Base-by-base conservation (phyloP, 1,139 yeast species). In the Taphrina betulina region DNA sequence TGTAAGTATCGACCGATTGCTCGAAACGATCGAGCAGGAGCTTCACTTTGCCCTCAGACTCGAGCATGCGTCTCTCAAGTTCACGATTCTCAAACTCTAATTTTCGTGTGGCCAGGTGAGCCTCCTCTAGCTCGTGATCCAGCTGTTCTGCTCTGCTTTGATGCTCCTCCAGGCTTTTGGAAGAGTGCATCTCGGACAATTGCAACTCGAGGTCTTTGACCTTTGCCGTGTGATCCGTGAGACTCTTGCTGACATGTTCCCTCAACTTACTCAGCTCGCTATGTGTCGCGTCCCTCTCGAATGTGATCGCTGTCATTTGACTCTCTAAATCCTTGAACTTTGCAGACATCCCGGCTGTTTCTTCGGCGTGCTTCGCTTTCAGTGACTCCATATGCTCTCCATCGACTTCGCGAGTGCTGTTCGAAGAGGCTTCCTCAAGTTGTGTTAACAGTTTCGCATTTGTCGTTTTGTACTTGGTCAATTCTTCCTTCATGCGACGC, bases 401-500 rank as follows among this genome's bases (percentile, higher is more conserved):
- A 31, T 29, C 19, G n/a, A 34, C 33, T 5, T n/a, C 43, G 5
- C 5, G 23, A 12, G 28, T 20, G 12, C 16, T 14, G 7, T 12
- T 17, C 10, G 16, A 12, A 10, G 16, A 20, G 7, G 33, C 29
- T 37, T 44, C 45, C 17, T 43, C 58, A 12, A 58, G 23, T 37
- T 60, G 59, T 5, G 45, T 37, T 34, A 42, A 50, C 20, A 60
- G 40, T 19, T 43, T 37, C 10, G 50, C 41, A 37, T 60, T 60
- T 14, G 51, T 53, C 12, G 41, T 37, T 29, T 60, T 60, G 37
- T 48, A 57, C 38, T 42, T 42, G 33, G 42, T 42, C 16, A 59
- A 44, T 29, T 60, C 62, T 22, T 60, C 63, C 43, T 60, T 60
- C 63, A 61, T 60, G 23, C 58, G 56, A n/a, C 52, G 34, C 48